Conservation (phyloP, 169 alveolate species). For the Eimeria zaria region DNA sequence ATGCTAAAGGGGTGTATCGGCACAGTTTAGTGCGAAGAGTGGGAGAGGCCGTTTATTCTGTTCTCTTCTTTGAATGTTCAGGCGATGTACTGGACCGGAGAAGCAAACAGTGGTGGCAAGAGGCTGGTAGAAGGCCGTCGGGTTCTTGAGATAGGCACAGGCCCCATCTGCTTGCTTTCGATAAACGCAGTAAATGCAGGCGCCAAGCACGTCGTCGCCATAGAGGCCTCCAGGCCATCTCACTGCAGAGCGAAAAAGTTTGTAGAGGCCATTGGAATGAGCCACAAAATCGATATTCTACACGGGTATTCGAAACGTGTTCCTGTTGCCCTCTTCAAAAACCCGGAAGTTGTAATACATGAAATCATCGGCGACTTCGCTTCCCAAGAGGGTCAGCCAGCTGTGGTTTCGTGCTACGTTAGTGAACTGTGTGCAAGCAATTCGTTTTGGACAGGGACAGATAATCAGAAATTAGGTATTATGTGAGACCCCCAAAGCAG, state of each 20-base stretch:
- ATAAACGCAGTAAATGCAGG: slow-evolving; percentile 93
- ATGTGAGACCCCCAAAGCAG: background rate
- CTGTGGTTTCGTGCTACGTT: slow-evolving; percentile 41
- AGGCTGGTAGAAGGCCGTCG: slow-evolving; percentile 86
- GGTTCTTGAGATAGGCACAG: slow-evolving; percentile 93
- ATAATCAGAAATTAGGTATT: background rate
- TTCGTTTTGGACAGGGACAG: background rate
- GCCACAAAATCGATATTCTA: slow-evolving; percentile 57
- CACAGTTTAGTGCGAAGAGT: background rate
- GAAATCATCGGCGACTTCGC: slow-evolving; percentile 94
- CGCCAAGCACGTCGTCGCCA: slow-evolving; percentile 93
- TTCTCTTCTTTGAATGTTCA: slow-evolving; percentile 2
- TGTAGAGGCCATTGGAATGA: slow-evolving; percentile 70
- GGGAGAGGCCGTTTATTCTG: background rate
- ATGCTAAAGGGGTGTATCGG: background rate
- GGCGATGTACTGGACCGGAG: slow-evolving; percentile 72
- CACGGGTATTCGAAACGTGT: slow-evolving; percentile 62
- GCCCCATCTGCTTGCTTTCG: slow-evolving; percentile 93
- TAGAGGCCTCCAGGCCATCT: slow-evolving; percentile 88
- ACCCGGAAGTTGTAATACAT: slow-evolving; percentile 87
- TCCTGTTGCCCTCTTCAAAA: slow-evolving; percentile 33
- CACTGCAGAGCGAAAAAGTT: slow-evolving; percentile 60
- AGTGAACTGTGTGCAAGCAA: background rate
- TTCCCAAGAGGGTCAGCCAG: slow-evolving; percentile 94
- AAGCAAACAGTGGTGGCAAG: slow-evolving; percentile 18